These are phyloP conservation scores for Sequoia sempervirens DNA, from an alignment of 75 land plant species.

Conservation along the genomic window DNA sequence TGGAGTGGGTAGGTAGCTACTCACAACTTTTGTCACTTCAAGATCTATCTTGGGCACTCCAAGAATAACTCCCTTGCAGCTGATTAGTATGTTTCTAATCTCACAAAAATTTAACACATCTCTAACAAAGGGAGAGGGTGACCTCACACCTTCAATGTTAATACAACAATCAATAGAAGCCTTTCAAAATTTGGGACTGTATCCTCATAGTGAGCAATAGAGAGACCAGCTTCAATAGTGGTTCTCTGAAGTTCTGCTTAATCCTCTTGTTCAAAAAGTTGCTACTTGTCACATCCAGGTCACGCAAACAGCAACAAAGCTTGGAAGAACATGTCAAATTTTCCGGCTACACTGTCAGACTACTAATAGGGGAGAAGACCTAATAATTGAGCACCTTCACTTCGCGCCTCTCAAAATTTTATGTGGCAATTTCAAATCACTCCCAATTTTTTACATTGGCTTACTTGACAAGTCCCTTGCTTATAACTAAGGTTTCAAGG, in stretches of 20 bases:
- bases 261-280: conserved; percentile 79
- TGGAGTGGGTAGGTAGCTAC: conserved; percentile 42
- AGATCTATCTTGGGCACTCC: conserved; percentile 59
- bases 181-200: conserved; percentile 69
- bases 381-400: too few species aligned
- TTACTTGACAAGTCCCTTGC: too few species aligned
- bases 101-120: conserved; percentile 73
- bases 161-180: conserved; percentile 71
- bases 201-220: conserved; percentile 93
- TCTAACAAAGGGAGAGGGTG: conserved; percentile 92
- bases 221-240: conserved; percentile 92
- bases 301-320: conserved; percentile 76
- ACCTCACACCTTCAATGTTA: conserved; percentile 78
- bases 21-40: conserved; percentile 41
- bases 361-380: too few species aligned
- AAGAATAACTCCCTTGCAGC: conserved; percentile 72
- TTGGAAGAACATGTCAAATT: conserved; percentile 23
- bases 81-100: conserved; percentile 85
- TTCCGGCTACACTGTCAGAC: too few species aligned
- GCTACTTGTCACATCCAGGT: conserved; percentile 90
- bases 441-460: too few species aligned
- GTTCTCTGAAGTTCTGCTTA: conserved; percentile 80
- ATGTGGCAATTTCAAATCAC: too few species aligned
- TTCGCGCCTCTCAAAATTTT: too few species aligned
- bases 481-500: too few species aligned